Evolutionary conservation across 2,329 filamentous ascomycete species (phyloP).

Genomic region (Ophiocordyceps sinensis): DNA sequence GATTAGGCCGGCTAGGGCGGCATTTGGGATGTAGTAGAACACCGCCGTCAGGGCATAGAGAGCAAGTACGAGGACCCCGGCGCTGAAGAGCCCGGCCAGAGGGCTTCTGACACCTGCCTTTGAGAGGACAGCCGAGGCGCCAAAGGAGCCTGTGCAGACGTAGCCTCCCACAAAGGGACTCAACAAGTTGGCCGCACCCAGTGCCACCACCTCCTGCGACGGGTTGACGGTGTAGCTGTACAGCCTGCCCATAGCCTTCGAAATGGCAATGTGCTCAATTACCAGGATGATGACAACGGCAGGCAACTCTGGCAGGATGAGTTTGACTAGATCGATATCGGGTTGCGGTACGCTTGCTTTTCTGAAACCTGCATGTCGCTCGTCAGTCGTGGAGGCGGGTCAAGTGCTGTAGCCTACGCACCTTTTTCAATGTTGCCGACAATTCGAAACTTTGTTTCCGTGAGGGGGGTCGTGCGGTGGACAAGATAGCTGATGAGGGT

Average conservation of each 20-base stretch:
- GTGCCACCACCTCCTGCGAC: slow-evolving; percentile 66
- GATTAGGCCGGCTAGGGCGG: slow-evolving; percentile 59
- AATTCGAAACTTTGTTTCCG: slow-evolving; percentile 42
- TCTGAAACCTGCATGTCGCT: slow-evolving; percentile 39
- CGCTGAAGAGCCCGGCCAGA: slow-evolving; percentile 65
- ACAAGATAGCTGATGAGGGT: slow-evolving; percentile 58
- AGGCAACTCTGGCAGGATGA: slow-evolving; percentile 49
- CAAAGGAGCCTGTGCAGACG: slow-evolving; percentile 31
- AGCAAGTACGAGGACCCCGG: slow-evolving; percentile 58
- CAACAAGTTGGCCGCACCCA: slow-evolving; percentile 61
- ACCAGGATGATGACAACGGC: slow-evolving; percentile 62
- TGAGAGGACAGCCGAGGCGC: slow-evolving; percentile 67
- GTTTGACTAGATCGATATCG: slow-evolving; percentile 36
- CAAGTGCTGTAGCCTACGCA: slow-evolving; percentile 8
- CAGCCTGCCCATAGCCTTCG: slow-evolving; percentile 66
- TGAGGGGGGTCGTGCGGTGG: slow-evolving; percentile 37
- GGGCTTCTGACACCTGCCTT: slow-evolving; percentile 74
- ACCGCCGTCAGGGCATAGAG: slow-evolving; percentile 65
- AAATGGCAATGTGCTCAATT: slow-evolving; percentile 73
- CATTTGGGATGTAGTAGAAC: slow-evolving; percentile 68
- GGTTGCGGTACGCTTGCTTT: slow-evolving; percentile 45
- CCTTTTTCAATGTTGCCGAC: slow-evolving; percentile 52
- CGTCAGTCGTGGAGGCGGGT: slow-evolving; percentile 3
- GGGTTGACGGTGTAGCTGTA: slow-evolving; percentile 70
- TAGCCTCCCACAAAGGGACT: slow-evolving; percentile 56